phyloP scores from a whole-genome alignment of 768 basidiomycete species.

The Rhizopogon vinicolor region DNA sequence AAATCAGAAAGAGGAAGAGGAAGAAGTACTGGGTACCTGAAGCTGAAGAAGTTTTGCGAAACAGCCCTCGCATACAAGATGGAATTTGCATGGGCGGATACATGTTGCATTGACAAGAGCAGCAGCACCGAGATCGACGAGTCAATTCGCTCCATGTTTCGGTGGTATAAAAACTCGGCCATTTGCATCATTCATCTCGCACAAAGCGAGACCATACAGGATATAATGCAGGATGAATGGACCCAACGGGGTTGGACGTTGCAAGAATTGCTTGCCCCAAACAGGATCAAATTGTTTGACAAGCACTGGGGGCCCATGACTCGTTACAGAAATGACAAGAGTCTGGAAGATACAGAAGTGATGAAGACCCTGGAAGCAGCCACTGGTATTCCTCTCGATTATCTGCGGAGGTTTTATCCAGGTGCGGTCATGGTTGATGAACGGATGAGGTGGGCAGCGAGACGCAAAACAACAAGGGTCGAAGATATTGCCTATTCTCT shows the following conservation, averaged over 20 bases:
- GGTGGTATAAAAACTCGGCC: conserved; percentile 9
- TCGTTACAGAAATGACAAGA: no score
- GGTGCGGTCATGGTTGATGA: not conserved
- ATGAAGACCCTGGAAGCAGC: no score
- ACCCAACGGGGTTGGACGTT: conserved; percentile 1
- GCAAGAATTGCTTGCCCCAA: conserved; percentile 3
- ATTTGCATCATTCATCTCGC: conserved; percentile 6
- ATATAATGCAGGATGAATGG: not conserved
- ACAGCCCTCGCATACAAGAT: not conserved
- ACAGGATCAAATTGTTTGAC: conserved; percentile 1
- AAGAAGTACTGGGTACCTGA: not conserved
- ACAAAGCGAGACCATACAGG: no score
- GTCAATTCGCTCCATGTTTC: conserved; percentile 11
- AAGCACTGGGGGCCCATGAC: not conserved
- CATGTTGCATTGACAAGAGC: conserved; percentile 8
- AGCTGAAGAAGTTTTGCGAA: not conserved
- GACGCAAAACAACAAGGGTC: conserved; percentile 7
- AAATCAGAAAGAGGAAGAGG: no score
- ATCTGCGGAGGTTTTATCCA: no score
- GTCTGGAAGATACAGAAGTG: no score
- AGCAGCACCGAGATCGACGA: conserved; percentile 11
- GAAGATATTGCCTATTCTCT: conserved; percentile 13
- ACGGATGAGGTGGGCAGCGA: conserved; percentile 11
- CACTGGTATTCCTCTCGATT: no score
- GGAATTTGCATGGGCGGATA: conserved; percentile 5